phyloP scores from a whole-genome alignment of 352 stramenopile species.

The Albugo laibachii region DNA sequence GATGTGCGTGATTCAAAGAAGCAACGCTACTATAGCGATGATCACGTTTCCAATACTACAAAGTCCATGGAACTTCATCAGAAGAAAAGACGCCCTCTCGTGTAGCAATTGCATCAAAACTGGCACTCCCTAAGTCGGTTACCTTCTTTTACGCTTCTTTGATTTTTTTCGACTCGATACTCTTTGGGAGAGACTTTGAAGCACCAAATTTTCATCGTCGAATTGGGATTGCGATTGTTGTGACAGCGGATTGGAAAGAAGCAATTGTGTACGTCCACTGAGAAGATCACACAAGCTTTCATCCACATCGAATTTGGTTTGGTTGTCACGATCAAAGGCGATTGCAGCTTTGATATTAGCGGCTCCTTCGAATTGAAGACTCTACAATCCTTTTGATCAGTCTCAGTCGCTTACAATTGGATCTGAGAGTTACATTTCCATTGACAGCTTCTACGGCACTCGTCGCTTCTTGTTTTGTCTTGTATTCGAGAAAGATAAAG shows the following conservation, averaged over 20 bases:
- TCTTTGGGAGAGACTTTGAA: conserved; percentile 52
- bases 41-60: conserved; percentile 1
- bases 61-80: background rate
- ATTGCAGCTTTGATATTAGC: conserved; percentile 22
- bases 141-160: conserved; percentile 15
- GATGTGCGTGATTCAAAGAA: background rate
- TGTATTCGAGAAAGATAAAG: conserved; percentile 47
- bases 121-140: background rate
- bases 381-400: conserved; percentile 14
- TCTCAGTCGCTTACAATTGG: conserved; percentile 9
- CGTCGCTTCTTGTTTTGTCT: conserved; percentile 13
- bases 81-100: background rate
- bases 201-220: conserved; percentile 47
- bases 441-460: background rate
- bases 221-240: conserved; percentile 13
- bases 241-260: conserved; percentile 16
- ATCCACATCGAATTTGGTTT: conserved; percentile 9
- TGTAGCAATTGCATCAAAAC: background rate
- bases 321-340: conserved; percentile 18
- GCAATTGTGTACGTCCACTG: conserved; percentile 18
- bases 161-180: conserved; percentile 6
- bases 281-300: conserved; percentile 26
- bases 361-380: conserved; percentile 5
- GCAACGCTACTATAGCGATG: conserved; percentile 6
- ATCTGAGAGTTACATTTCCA: background rate